Evolutionary conservation across 2,329 filamentous ascomycete species (phyloP).

Genomic region (Parafenestella ontariensis): DNA sequence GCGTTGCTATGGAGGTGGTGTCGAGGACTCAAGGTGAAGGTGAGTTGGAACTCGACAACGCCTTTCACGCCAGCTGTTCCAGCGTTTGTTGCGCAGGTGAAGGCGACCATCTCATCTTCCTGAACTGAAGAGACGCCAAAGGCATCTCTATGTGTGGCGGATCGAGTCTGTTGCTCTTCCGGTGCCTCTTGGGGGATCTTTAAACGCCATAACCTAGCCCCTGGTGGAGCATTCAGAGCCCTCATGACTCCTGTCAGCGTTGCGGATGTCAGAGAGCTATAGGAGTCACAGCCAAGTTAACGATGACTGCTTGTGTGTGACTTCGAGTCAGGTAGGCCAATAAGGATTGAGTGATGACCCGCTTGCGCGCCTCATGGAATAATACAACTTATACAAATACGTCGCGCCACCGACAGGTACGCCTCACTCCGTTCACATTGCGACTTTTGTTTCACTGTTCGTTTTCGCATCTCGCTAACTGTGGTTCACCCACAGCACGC

Average conservation of each 20-base stretch:
- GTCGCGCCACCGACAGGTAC: conserved; percentile 7
- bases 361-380: conserved; percentile 16
- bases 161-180: not conserved
- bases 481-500: conserved; percentile 20
- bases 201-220: too few species aligned
- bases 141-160: not conserved
- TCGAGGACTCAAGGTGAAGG: conserved; percentile 16
- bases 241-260: conserved; percentile 16
- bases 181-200: too few species aligned
- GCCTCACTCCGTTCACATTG: conserved; percentile 8
- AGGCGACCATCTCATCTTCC: conserved; percentile 2
- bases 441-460: conserved; percentile 2
- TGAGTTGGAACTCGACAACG: not conserved
- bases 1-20: not conserved
- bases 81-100: conserved; percentile 15
- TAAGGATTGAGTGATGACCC: conserved; percentile 18
- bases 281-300: conserved; percentile 14
- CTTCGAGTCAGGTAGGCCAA: conserved; percentile 18
- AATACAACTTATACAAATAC: conserved; percentile 20
- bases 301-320: conserved; percentile 26
- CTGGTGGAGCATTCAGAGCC: too few species aligned
- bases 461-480: conserved; percentile 7
- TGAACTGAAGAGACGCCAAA: not conserved
- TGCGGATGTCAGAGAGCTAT: conserved; percentile 8
- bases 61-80: not conserved